Evolutionary conservation across 2,329 filamentous ascomycete genomes (phyloP).

Genomic region (Colletotrichum theobromicola): DNA sequence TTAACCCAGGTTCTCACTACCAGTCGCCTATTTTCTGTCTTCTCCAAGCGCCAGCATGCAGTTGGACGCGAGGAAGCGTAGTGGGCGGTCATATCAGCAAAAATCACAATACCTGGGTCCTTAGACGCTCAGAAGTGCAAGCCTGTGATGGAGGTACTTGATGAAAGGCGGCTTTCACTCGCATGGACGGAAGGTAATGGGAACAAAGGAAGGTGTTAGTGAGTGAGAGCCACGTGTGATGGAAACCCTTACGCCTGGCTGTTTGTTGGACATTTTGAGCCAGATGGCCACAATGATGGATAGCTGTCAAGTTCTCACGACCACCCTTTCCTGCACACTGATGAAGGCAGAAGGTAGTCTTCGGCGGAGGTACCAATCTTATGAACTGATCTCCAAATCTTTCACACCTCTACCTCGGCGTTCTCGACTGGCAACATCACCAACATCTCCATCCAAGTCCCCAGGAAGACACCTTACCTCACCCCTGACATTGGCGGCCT

Average conservation of each 20-base stretch:
- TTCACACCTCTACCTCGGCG: background rate
- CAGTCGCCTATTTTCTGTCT: no score
- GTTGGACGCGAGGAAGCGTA: no score
- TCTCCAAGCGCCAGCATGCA: no score
- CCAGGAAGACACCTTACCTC: background rate
- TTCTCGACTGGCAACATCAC: background rate
- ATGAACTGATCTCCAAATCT: background rate
- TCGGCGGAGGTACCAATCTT: background rate
- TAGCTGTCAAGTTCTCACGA: accelerated
- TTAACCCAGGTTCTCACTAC: no score
- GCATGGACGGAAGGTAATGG: background rate
- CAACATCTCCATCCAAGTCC: background rate
- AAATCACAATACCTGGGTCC: background rate
- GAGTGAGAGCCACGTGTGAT: background rate
- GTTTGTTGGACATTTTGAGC: background rate
- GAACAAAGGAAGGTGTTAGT: background rate
- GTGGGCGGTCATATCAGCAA: background rate
- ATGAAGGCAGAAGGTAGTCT: background rate
- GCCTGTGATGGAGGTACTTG: background rate
- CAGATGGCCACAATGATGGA: background rate
- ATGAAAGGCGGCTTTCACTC: background rate
- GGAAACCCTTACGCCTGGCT: background rate
- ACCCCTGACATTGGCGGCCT: background rate
- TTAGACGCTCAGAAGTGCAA: background rate
- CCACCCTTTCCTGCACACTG: background rate